Evolutionary conservation across 768 basidiomycete species (phyloP).

Genomic region (Lyophyllum atratum): DNA sequence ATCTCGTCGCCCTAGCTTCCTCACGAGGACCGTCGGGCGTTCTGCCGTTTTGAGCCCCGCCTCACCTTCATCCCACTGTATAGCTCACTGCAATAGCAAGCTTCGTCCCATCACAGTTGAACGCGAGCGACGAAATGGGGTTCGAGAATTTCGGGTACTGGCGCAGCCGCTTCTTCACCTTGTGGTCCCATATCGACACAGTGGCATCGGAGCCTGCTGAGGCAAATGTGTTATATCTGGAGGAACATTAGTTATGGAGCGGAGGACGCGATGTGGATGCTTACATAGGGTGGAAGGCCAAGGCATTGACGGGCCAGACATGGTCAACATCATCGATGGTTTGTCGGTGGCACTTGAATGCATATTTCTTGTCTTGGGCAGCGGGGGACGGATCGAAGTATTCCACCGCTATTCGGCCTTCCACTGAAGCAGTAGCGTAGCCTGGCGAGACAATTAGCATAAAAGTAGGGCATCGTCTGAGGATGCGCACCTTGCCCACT

Average conservation of each 20-base stretch:
- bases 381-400: constrained; percentile 86
- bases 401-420: constrained; percentile 96
- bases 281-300: constrained; percentile 90
- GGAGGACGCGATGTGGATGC: constrained; percentile 21
- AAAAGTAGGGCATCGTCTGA: neutral
- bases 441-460: constrained; percentile 43
- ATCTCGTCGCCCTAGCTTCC: constrained; percentile 76
- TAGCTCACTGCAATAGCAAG: constrained; percentile 86
- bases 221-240: constrained; percentile 90
- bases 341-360: constrained; percentile 96
- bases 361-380: constrained; percentile 84
- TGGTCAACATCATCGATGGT: constrained; percentile 90
- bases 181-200: constrained; percentile 97
- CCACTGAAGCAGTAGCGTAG: constrained; percentile 91
- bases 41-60: constrained; percentile 66
- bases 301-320: constrained; percentile 94
- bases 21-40: constrained; percentile 60
- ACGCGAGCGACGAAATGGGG: constrained; percentile 77
- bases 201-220: constrained; percentile 94
- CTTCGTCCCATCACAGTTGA: constrained; percentile 81
- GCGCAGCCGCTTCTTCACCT: constrained; percentile 91
- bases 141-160: constrained; percentile 82
- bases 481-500: constrained; percentile 77
- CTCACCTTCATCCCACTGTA: constrained; percentile 89
- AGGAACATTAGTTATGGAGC: neutral